Evolutionary conservation across 2,329 filamentous ascomycete species (phyloP).

Genomic region (Colletotrichum higginsianum): DNA sequence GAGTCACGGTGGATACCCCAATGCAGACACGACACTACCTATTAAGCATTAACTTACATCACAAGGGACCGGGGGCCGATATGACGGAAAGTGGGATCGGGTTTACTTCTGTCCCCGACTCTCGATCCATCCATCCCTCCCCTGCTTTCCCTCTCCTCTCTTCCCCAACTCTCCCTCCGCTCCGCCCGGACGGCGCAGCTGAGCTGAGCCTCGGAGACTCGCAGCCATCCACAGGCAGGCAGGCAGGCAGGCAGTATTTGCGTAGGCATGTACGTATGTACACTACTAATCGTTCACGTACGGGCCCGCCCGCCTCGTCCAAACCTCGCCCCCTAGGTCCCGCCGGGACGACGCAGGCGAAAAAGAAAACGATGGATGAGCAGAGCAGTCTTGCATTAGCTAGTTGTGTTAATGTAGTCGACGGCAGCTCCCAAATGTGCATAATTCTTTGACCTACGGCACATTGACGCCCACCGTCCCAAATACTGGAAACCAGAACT

Average conservation of each 20-base stretch:
- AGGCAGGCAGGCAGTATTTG: too few relatives aligned
- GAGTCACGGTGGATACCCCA: constrained; percentile 24
- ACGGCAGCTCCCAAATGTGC: not conserved
- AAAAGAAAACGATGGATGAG: not conserved
- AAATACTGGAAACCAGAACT: constrained; percentile 30
- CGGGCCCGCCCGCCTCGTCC: not conserved
- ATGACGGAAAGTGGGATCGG: constrained; percentile 27
- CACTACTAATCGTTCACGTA: not conserved
- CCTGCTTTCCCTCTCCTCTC: not conserved
- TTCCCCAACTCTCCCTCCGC: constrained; percentile 21
- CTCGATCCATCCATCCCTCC: not conserved
- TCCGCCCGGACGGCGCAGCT: constrained; percentile 30
- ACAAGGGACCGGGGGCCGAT: not conserved
- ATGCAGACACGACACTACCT: not conserved
- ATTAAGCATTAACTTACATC: constrained; percentile 16
- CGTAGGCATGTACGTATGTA: not conserved
- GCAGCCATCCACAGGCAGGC: not conserved
- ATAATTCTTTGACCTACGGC: constrained; percentile 30
- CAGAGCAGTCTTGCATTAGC: not conserved
- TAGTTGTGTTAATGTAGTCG: not conserved
- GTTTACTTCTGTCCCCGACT: constrained; percentile 3
- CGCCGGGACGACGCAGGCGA: not conserved
- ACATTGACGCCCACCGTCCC: constrained; percentile 38
- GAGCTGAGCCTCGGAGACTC: constrained; percentile 36
- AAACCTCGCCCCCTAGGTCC: not conserved